Evolutionary conservation across 1,284 basidiomycete species (phyloP).

Genomic region (Ustilago trichophora): DNA sequence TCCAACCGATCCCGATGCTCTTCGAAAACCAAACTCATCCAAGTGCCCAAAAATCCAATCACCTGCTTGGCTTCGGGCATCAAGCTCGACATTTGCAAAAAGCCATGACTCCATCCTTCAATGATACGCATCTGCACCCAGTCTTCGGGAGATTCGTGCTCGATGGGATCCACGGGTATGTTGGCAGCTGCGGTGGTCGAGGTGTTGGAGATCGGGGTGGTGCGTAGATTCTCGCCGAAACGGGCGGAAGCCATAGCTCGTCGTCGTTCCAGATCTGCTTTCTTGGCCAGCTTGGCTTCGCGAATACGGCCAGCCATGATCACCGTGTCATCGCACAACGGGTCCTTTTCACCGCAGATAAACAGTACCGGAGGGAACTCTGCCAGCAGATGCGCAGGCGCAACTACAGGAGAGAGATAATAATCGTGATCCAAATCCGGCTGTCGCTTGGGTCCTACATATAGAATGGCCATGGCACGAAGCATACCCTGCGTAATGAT

Average conservation of each 20-base stretch:
- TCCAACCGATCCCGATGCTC: conserved; percentile 38
- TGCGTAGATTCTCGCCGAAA: conserved; percentile 69
- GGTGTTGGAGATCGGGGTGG: conserved; percentile 68
- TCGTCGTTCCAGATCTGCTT: conserved; percentile 70
- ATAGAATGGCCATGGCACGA: conserved; percentile 97
- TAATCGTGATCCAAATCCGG: conserved; percentile 95
- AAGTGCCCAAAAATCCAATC: conserved; percentile 87
- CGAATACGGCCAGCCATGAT: conserved; percentile 91
- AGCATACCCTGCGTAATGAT: conserved; percentile 70
- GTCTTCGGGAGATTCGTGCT: conserved; percentile 83
- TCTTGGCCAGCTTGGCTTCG: conserved; percentile 80
- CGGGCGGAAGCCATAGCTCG: conserved; percentile 64
- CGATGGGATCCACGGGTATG: conserved; percentile 69
- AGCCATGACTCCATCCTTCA: conserved; percentile 65
- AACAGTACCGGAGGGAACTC: conserved; percentile 88
- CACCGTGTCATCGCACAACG: conserved; percentile 77
- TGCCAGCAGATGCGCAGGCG: conserved; percentile 82
- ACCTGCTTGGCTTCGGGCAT: conserved; percentile 84
- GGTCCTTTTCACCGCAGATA: conserved; percentile 82
- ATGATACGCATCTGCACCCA: conserved; percentile 84
- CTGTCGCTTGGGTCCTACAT: conserved; percentile 88
- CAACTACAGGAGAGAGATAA: conserved; percentile 89
- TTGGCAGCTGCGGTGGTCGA: conserved; percentile 43
- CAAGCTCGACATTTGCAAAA: conserved; percentile 82
- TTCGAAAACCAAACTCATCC: conserved; percentile 85